These are phyloP conservation scores for Cladosporium oxysporum DNA, from an alignment of 2,329 filamentous ascomycete genomes.

Conservation along the genomic window DNA sequence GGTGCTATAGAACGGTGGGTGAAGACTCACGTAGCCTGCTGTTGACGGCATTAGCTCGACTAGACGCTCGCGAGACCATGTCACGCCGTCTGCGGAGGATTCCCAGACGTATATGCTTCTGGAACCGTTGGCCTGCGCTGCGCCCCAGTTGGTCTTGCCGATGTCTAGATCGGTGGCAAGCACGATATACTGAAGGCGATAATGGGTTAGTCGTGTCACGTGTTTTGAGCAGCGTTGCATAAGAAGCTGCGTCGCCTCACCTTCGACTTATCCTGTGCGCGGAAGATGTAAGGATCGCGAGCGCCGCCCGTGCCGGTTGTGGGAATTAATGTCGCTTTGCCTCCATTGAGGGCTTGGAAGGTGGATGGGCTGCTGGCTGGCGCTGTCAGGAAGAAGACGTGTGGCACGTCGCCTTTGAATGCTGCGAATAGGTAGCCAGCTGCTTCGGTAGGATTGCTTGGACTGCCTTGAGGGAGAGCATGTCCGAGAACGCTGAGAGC, in stretches of 20 bases:
- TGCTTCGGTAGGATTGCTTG: not conserved
- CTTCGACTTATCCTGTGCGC: constrained; percentile 6
- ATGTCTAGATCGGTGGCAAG: constrained; percentile 2
- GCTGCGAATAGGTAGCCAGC: constrained; percentile 3
- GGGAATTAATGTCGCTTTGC: not conserved
- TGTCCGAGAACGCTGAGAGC: not conserved
- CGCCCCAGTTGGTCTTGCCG: constrained; percentile 9
- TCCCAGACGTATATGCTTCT: constrained; percentile 12
- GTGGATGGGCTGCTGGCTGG: constrained; percentile 1
- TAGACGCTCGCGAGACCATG: not conserved
- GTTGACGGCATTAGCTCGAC: constrained; percentile 5
- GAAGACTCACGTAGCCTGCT: constrained; percentile 8
- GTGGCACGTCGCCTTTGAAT: constrained; percentile 5
- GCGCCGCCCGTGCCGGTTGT: constrained; percentile 5
- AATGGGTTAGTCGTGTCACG: not conserved
- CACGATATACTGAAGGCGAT: not conserved
- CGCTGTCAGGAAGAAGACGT: constrained; percentile 12
- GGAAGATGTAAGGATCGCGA: constrained; percentile 11
- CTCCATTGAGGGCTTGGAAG: constrained; percentile 7
- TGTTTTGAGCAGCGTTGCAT: not conserved
- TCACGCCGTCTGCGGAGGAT: not conserved
- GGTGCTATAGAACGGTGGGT: not conserved
- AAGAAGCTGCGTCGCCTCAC: not conserved
- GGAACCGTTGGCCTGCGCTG: not conserved
- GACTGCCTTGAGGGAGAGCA: not conserved